These are phyloP conservation scores for Fusarium penzigii DNA, from an alignment of 2,329 filamentous ascomycete genomes.

Conservation along the genomic window DNA sequence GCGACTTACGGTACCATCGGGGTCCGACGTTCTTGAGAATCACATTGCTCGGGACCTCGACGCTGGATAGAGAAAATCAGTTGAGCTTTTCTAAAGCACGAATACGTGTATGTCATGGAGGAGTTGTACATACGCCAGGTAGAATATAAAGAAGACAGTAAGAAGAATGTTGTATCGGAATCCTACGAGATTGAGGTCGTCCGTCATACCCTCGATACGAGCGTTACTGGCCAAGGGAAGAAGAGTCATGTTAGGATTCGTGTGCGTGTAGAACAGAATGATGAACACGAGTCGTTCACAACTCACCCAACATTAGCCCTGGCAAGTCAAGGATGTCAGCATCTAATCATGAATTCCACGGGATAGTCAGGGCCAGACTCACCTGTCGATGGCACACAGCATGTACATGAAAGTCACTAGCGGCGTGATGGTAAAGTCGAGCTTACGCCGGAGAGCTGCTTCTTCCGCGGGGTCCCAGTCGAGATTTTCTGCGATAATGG, in stretches of 20 bases:
- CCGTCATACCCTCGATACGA: slow-evolving; percentile 53
- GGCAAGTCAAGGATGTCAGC: no score
- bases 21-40: slow-evolving; percentile 54
- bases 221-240: slow-evolving; percentile 44
- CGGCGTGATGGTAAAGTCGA: slow-evolving; percentile 54
- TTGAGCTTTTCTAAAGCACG: no score
- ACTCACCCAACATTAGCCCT: slow-evolving; percentile 32
- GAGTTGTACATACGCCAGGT: slow-evolving; percentile 41
- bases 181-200: slow-evolving; percentile 48
- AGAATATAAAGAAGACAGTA: slow-evolving; percentile 59
- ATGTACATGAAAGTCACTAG: slow-evolving; percentile 55
- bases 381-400: slow-evolving; percentile 40
- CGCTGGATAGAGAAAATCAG: slow-evolving; percentile 26
- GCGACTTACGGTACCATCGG: slow-evolving; percentile 42
- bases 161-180: slow-evolving; percentile 58
- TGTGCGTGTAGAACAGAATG: no score
- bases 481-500: not conserved
- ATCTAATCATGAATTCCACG: no score
- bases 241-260: no score
- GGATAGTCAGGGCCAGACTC: no score
- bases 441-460: slow-evolving; percentile 47
- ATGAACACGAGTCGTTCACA: no score
- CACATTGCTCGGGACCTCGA: slow-evolving; percentile 59
- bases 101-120: no score
- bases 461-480: slow-evolving; percentile 54